Evolutionary conservation across 352 stramenopile genomes (phyloP).

Genomic region (Globisporangium iwayamae): DNA sequence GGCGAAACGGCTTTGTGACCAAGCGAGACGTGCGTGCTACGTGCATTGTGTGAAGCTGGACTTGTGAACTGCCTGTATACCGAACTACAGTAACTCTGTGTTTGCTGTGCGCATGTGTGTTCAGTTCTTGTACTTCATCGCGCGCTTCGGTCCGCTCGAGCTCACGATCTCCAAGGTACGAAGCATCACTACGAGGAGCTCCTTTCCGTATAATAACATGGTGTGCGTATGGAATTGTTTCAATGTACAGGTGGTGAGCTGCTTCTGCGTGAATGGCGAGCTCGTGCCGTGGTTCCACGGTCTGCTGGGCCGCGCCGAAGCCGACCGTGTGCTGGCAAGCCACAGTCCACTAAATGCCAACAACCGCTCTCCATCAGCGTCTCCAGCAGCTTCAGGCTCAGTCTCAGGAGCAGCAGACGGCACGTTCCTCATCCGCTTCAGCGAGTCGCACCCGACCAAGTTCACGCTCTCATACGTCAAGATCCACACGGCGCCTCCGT

Average conservation of each 20-base stretch:
- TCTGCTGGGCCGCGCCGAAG: slow-evolving; percentile 40
- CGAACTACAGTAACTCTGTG: not conserved
- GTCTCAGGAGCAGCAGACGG: slow-evolving; percentile 31
- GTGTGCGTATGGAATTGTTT: not conserved
- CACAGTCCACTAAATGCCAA: not conserved
- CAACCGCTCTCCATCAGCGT: not conserved
- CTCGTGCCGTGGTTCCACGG: slow-evolving; percentile 78
- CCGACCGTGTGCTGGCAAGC: slow-evolving; percentile 36
- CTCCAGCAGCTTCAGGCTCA: not conserved
- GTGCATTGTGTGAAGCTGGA: not conserved
- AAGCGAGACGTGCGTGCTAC: slow-evolving; percentile 32
- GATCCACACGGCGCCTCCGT: slow-evolving; percentile 31
- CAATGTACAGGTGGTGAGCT: slow-evolving; percentile 34
- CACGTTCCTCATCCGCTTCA: slow-evolving; percentile 76
- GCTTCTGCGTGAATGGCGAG: slow-evolving; percentile 54
- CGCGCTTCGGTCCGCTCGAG: slow-evolving; percentile 70
- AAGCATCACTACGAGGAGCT: not conserved
- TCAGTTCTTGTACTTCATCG: slow-evolving; percentile 60
- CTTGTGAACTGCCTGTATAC: not conserved
- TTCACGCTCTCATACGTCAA: slow-evolving; percentile 82
- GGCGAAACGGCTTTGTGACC: slow-evolving; percentile 39
- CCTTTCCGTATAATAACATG: not conserved
- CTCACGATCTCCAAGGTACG: slow-evolving; percentile 39
- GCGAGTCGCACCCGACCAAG: slow-evolving; percentile 69
- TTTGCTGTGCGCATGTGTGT: slow-evolving; percentile 7